These are phyloP conservation scores for Musa balbisiana DNA, from an alignment of 202 grass and related monocot genomes.

Conservation along the genomic window DNA sequence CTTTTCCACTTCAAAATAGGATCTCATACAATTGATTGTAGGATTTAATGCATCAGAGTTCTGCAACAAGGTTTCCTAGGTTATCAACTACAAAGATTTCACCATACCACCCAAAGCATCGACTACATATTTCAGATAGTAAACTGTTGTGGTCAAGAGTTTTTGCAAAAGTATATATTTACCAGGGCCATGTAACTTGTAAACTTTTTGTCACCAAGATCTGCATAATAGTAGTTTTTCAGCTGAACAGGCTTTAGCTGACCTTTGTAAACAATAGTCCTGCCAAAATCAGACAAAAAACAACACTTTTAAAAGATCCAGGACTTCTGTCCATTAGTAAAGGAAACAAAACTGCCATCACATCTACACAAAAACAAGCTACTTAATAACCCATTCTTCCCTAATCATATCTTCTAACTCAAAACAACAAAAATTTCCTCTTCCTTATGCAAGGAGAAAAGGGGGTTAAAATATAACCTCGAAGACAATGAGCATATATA, in stretches of 20 bases:
- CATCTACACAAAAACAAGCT: too few species aligned
- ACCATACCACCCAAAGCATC: constrained; percentile 47
- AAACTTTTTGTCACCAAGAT: constrained; percentile 81
- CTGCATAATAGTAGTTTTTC: constrained; percentile 79
- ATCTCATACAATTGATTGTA: constrained; percentile 34
- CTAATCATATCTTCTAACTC: neutral
- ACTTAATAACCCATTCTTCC: too few species aligned
- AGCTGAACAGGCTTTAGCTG: constrained; percentile 78
- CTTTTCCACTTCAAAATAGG: constrained; percentile 41
- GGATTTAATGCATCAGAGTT: constrained; percentile 60
- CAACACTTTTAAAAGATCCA: constrained; percentile 8
- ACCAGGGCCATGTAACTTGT: constrained; percentile 97
- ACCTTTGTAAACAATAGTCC: constrained; percentile 85
- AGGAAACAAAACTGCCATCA: neutral
- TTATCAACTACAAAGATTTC: constrained; percentile 61
- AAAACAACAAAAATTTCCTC: neutral
- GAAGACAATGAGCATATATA: constrained; percentile 97
- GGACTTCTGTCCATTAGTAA: neutral
- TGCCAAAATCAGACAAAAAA: constrained; percentile 37
- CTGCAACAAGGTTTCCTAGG: constrained; percentile 56
- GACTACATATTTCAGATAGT: constrained; percentile 33
- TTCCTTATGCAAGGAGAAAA: constrained; percentile 1
- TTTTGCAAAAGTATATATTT: constrained; percentile 49
- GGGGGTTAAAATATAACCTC: constrained; percentile 43
- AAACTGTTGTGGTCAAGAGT: constrained; percentile 25